These are phyloP conservation scores for Fagopyrum esculentum DNA, from an alignment of 148 eudicot genomes.

Conservation along the genomic window DNA sequence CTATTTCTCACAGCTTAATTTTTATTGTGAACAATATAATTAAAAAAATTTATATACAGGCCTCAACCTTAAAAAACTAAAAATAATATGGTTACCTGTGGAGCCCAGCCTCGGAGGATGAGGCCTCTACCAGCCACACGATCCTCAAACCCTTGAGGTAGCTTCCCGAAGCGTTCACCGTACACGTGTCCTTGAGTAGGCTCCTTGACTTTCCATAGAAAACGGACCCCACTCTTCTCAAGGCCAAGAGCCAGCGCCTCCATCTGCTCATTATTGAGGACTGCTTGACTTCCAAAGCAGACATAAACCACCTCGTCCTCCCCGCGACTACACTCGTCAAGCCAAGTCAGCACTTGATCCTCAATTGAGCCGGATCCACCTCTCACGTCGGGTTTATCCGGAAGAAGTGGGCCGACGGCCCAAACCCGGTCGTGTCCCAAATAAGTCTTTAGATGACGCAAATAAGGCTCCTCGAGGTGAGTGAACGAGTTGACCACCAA, in stretches of 20 bases:
- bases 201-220: conserved; percentile 29
- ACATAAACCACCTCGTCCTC: conserved; percentile 34
- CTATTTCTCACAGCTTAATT: too few relatives aligned
- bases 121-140: conserved; percentile 36
- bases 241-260: conserved; percentile 26
- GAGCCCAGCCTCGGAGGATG: conserved; percentile 38
- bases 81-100: conserved; percentile 21
- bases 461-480: conserved; percentile 25
- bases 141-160: conserved; percentile 38
- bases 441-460: conserved; percentile 14
- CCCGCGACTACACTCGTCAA: conserved; percentile 18
- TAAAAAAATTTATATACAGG: too few relatives aligned
- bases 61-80: background rate
- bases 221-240: conserved; percentile 34
- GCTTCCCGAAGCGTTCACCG: conserved; percentile 15
- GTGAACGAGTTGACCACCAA: conserved; percentile 36
- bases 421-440: conserved; percentile 33
- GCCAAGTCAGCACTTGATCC: conserved; percentile 28
- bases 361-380: conserved; percentile 22
- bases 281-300: conserved; percentile 42
- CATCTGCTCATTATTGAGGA: conserved; percentile 35
- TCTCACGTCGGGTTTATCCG: background rate
- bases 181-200: conserved; percentile 18
- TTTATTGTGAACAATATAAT: too few relatives aligned
- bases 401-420: conserved; percentile 29